phyloP scores from a whole-genome alignment of 306 rosid genomes.

The Medicago ruthenica region DNA sequence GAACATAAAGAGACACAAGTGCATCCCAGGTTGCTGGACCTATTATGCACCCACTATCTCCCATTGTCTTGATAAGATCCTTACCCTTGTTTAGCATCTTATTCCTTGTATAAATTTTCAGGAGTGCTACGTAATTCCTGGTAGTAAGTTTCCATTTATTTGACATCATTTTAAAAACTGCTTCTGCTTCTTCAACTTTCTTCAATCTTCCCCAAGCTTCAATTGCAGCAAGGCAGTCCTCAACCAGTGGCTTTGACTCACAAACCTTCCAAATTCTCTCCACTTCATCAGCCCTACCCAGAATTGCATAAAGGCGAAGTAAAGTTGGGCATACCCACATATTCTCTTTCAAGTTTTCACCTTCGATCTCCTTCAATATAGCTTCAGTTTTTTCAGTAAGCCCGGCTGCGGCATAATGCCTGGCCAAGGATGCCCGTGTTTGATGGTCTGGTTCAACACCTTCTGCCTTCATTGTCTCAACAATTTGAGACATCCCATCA shows the following conservation, averaged over 20 bases:
- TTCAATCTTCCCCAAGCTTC: constrained; percentile 80
- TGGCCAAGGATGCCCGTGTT: constrained; percentile 53
- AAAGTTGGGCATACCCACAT: constrained; percentile 46
- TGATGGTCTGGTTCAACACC: constrained; percentile 60
- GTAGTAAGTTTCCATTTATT: constrained; percentile 56
- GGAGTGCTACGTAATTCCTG: constrained; percentile 52
- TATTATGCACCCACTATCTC: constrained; percentile 50
- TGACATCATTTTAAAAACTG: constrained; percentile 60
- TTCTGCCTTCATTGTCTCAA: constrained; percentile 76
- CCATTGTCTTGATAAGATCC: constrained; percentile 71
- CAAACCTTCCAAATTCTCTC: constrained; percentile 73
- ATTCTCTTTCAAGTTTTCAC: constrained; percentile 51
- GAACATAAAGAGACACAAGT: constrained; percentile 67
- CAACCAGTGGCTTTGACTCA: constrained; percentile 52
- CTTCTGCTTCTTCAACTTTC: constrained; percentile 72
- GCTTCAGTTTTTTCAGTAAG: constrained; percentile 68
- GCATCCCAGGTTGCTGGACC: constrained; percentile 73
- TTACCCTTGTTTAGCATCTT: constrained; percentile 76
- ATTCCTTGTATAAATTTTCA: constrained; percentile 57
- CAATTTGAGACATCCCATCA: constrained; percentile 73
- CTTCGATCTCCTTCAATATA: constrained; percentile 72
- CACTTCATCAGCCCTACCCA: constrained; percentile 77
- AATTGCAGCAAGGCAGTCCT: constrained; percentile 65
- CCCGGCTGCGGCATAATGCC: constrained; percentile 67
- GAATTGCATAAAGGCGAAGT: constrained; percentile 65